Percentiles rank a stretch among this genome's conserved stretches.
Evolutionary conservation across 495 filamentous ascomycete genomes (phyloP).

Genomic region (Daldinia loculata): DNA sequence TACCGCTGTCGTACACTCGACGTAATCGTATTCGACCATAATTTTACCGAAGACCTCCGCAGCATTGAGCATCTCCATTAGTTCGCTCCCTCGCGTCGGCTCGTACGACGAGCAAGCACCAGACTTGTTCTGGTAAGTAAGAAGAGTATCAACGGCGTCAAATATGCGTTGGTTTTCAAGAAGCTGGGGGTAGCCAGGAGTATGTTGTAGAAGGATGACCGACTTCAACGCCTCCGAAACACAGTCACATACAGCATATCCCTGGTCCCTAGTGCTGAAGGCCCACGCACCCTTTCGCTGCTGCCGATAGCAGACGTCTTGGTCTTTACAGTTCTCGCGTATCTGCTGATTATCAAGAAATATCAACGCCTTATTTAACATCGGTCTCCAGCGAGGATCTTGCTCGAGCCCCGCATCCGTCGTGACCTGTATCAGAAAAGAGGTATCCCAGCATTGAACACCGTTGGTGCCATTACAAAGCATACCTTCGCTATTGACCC

Average conservation of each 20-base stretch:
- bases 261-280: constrained; percentile 90
- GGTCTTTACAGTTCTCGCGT: constrained; percentile 80
- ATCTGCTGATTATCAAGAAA: constrained; percentile 95
- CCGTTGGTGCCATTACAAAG: constrained; percentile 96
- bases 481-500: constrained; percentile 93
- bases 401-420: constrained; percentile 80
- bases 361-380: constrained; percentile 82
- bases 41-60: constrained; percentile 97
- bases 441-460: constrained; percentile 95
- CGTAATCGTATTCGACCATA: constrained; percentile 98
- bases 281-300: constrained; percentile 93
- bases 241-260: constrained; percentile 95
- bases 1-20: constrained; percentile 95
- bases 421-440: constrained; percentile 84
- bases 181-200: constrained; percentile 76
- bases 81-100: constrained; percentile 75
- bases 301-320: constrained; percentile 87
- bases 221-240: constrained; percentile 90
- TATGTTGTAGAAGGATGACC: constrained; percentile 82
- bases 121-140: constrained; percentile 89
- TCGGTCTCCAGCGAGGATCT: constrained; percentile 79
- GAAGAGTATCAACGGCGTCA: constrained; percentile 87
- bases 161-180: constrained; percentile 78
- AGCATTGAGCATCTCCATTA: constrained; percentile 86
- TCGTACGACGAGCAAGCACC: constrained; percentile 95